Conservation (phyloP, 352 stramenopile genomes). For the Aphanomyces astaci region DNA sequence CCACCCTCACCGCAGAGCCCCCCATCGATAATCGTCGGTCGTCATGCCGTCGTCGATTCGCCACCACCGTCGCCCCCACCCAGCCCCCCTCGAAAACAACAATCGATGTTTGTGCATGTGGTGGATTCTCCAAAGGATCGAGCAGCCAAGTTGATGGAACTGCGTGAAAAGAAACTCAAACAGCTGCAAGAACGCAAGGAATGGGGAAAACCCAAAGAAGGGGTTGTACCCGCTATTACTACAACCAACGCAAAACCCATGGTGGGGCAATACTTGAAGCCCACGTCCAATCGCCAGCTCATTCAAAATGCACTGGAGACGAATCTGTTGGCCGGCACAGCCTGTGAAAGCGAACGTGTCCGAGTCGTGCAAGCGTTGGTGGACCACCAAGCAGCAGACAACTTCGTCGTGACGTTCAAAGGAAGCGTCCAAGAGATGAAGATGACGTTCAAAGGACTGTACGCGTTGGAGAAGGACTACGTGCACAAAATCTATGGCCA, state of each 20-base stretch:
- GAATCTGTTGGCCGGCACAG: slow-evolving; percentile 55
- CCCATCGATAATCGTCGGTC: no score
- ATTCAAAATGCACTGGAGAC: slow-evolving; percentile 78
- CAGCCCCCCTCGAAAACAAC: slow-evolving; percentile 26
- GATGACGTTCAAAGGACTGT: slow-evolving; percentile 64
- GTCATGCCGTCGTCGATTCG: not conserved
- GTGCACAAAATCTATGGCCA: slow-evolving; percentile 24
- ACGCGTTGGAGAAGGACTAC: slow-evolving; percentile 52
- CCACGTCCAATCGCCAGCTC: slow-evolving; percentile 54
- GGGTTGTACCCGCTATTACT: not conserved
- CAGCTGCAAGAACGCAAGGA: slow-evolving; percentile 39
- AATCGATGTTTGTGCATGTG: not conserved
- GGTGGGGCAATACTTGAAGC: slow-evolving; percentile 23
- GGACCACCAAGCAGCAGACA: slow-evolving; percentile 47
- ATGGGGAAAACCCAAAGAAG: not conserved
- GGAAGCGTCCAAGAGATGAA: slow-evolving; percentile 40
- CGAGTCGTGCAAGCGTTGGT: slow-evolving; percentile 38
- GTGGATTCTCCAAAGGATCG: slow-evolving; percentile 23
- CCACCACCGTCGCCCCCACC: slow-evolving; percentile 1
- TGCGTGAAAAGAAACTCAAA: slow-evolving; percentile 54
- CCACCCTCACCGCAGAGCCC: slow-evolving; percentile 18
- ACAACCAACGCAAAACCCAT: not conserved
- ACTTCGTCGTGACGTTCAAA: slow-evolving; percentile 71
- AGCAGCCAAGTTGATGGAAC: slow-evolving; percentile 24
- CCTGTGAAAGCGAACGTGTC: slow-evolving; percentile 46